phyloP scores from a whole-genome alignment of 1,284 basidiomycete species.

The Ceratobasidium sp. region DNA sequence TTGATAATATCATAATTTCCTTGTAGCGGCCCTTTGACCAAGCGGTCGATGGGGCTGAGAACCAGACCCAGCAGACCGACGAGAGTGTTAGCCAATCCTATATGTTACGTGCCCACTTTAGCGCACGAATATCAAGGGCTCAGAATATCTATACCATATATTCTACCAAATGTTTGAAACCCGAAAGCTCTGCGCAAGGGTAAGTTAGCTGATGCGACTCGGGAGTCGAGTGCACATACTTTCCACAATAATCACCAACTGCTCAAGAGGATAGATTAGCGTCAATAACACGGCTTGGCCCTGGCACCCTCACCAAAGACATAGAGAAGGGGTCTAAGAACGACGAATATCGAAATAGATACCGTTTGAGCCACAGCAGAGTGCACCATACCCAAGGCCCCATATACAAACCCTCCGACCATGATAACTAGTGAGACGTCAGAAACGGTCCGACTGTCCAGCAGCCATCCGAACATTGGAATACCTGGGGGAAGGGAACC shows the following conservation, averaged over 20 bases:
- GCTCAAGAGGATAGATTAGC: constrained; percentile 10
- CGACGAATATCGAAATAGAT: constrained; percentile 54
- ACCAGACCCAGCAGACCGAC: constrained; percentile 55
- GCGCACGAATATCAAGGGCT: neutral
- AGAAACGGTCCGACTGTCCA: constrained; percentile 53
- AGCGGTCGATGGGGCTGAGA: constrained; percentile 55
- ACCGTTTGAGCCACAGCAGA: constrained; percentile 52
- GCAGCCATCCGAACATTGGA: constrained; percentile 54
- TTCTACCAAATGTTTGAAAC: constrained; percentile 54
- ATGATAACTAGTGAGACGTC: constrained; percentile 53
- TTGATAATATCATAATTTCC: constrained; percentile 54
- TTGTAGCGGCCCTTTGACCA: constrained; percentile 53
- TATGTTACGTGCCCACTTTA: constrained; percentile 48
- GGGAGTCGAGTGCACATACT: constrained; percentile 40
- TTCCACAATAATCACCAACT: constrained; percentile 50
- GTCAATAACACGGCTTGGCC: neutral
- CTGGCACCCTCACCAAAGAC: constrained; percentile 51
- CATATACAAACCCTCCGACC: constrained; percentile 53
- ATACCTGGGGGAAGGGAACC: constrained; percentile 49
- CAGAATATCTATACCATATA: constrained; percentile 49
- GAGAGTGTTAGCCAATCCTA: constrained; percentile 55
- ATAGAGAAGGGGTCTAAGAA: constrained; percentile 56
- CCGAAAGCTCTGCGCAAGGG: constrained; percentile 49
- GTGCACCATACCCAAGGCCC: constrained; percentile 52
- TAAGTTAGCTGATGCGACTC: neutral